These are phyloP conservation scores for Nicotiana obtusifolia DNA, from an alignment of 257 asterid genomes.

Conservation along the genomic window DNA sequence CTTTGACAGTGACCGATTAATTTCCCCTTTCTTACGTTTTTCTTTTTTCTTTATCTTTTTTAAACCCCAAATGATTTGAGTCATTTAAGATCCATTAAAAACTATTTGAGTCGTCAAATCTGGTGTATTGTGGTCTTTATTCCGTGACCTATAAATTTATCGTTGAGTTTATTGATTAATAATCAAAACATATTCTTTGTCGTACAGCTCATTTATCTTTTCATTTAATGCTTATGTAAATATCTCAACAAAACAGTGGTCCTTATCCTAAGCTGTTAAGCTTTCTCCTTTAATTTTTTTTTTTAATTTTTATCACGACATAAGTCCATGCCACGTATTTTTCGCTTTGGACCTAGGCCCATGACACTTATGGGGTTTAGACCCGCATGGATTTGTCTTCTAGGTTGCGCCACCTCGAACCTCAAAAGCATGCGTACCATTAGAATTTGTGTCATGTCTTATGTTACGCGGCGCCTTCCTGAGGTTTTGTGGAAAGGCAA, in stretches of 20 bases:
- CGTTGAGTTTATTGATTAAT: neutral
- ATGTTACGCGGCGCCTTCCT: no score
- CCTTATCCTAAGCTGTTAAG: neutral
- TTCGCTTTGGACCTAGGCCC: no score
- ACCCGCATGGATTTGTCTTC: no score
- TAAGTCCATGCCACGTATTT: no score
- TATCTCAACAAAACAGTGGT: neutral
- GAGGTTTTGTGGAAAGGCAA: no score
- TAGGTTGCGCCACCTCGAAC: no score
- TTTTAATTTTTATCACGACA: no score
- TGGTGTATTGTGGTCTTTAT: neutral
- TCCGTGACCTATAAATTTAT: neutral
- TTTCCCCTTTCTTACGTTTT: neutral
- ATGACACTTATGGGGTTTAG: no score
- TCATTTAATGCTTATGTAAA: neutral
- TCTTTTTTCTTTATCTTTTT: neutral
- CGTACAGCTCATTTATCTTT: slow-evolving; percentile 1
- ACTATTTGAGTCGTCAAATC: neutral
- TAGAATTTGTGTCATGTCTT: no score
- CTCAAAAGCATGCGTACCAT: no score
- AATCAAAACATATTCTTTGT: neutral
- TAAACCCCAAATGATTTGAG: neutral
- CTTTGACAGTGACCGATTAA: neutral
- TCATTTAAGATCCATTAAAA: neutral
- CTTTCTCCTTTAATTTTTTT: neutral